These are phyloP conservation scores for Trametes punicea DNA, from an alignment of 768 basidiomycete species.

Conservation along the genomic window DNA sequence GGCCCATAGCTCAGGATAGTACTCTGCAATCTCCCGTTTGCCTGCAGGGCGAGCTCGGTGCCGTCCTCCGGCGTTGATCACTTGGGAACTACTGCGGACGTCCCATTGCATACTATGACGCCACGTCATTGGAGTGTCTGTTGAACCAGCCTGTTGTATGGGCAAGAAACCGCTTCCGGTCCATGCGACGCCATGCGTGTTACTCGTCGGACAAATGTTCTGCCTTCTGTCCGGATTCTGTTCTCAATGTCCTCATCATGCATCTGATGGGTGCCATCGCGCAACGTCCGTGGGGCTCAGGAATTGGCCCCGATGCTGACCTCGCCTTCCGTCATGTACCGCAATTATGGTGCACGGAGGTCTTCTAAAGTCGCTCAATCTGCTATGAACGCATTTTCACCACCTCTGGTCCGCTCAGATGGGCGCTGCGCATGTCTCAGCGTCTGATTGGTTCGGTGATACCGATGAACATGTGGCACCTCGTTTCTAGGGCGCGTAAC, in stretches of 20 bases:
- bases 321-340: neutral
- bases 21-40: too few relatives aligned
- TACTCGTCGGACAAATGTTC: neutral
- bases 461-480: neutral
- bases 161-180: too few relatives aligned
- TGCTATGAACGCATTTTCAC: neutral
- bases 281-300: neutral
- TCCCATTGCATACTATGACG: too few relatives aligned
- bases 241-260: slow-evolving; percentile 1
- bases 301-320: neutral
- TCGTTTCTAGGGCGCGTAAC: slow-evolving; percentile 10
- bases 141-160: too few relatives aligned
- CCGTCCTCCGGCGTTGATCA: too few relatives aligned
- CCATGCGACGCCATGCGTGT: too few relatives aligned
- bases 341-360: neutral
- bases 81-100: too few relatives aligned
- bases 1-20: too few relatives aligned
- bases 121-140: too few relatives aligned
- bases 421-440: slow-evolving; percentile 2
- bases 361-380: slow-evolving; percentile 2
- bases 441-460: slow-evolving; percentile 2
- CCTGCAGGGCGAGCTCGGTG: too few relatives aligned
- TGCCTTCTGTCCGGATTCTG: neutral
- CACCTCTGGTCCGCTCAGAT: neutral
- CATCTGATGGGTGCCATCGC: neutral